Evolutionary conservation across 805 yeast species (phyloP), one percentile per base, ranked within the genome.

Genomic region (Yamadazyma sp.): DNA sequence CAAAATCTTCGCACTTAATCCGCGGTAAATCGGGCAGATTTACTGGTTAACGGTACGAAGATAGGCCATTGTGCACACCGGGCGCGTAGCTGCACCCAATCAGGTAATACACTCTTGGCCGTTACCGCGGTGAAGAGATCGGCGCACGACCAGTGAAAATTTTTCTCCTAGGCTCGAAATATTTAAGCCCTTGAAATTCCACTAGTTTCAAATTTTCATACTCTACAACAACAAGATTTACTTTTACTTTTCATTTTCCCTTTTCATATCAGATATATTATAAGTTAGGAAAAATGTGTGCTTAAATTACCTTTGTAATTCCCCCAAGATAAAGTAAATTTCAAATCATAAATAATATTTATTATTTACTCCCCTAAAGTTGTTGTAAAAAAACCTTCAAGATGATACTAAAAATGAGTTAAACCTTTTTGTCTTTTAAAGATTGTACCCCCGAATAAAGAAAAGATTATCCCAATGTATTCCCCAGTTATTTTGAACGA

Each of bases 401-500:
- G 24, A 40, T 40, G 43, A 35, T 40, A 26, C 28, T 28, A 12
- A 40, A 29, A 28, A 32, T 40, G 23, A 40, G 43, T 32, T 38
- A 38, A 34, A 26, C 24, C 30, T 12, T 25, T 31, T 19, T 32
- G 28, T 37, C 32, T 28, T 28, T 35, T 21, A 35, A 35, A 34
- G 37, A 34, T 34, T 32, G 17, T 21, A n/a, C n/a, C n/a, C 9
- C 21, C 33, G 6, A 38, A 23, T 38, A 31, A 15, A 33, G 9
- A 14, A 24, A 13, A 24, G 10, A 32, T 15, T 18, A 28, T 21
- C 21, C 33, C 28, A 32, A 46, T 46, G 49, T 46, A 44, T 34
- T 27, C 35, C 32, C 47, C 47, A 40, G 38, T 42, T 46, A 42
- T 46, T 17, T 38, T 46, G 32, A 46, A 41, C 38, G 50, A 46